Evolutionary conservation across 768 basidiomycete species (phyloP).

Genomic region (Mycena vitilis): DNA sequence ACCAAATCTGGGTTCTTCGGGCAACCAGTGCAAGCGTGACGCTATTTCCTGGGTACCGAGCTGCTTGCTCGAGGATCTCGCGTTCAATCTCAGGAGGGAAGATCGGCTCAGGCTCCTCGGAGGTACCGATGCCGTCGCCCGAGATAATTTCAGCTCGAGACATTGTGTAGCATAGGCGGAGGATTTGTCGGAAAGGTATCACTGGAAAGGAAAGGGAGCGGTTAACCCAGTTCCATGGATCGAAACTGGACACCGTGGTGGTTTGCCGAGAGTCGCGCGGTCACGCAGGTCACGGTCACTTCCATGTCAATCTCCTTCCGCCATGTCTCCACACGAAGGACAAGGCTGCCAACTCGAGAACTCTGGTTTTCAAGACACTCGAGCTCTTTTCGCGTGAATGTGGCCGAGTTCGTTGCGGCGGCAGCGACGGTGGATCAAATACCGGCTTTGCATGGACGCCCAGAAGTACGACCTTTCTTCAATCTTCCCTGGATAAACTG

Average conservation of each 20-base stretch:
- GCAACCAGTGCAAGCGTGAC: constrained; percentile 38
- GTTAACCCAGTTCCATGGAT: too few relatives aligned
- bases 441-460: constrained; percentile 54
- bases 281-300: constrained; percentile 16
- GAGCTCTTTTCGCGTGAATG: constrained; percentile 37
- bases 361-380: background rate
- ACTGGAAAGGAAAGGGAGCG: background rate
- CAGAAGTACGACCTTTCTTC: constrained; percentile 49
- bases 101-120: constrained; percentile 7
- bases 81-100: constrained; percentile 42
- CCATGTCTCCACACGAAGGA: constrained; percentile 18
- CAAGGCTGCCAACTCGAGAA: background rate
- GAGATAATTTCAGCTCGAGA: background rate
- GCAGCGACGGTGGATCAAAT: constrained; percentile 52
- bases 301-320: constrained; percentile 15
- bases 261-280: background rate
- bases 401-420: constrained; percentile 54
- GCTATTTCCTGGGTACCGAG: constrained; percentile 35
- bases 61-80: constrained; percentile 42
- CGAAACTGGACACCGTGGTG: background rate
- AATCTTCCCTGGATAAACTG: background rate
- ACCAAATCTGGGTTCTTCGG: constrained; percentile 41
- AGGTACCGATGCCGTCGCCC: constrained; percentile 17
- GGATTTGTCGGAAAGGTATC: background rate
- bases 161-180: constrained; percentile 20